phyloP scores from a whole-genome alignment of 768 basidiomycete species.

The Serendipita sp. region DNA sequence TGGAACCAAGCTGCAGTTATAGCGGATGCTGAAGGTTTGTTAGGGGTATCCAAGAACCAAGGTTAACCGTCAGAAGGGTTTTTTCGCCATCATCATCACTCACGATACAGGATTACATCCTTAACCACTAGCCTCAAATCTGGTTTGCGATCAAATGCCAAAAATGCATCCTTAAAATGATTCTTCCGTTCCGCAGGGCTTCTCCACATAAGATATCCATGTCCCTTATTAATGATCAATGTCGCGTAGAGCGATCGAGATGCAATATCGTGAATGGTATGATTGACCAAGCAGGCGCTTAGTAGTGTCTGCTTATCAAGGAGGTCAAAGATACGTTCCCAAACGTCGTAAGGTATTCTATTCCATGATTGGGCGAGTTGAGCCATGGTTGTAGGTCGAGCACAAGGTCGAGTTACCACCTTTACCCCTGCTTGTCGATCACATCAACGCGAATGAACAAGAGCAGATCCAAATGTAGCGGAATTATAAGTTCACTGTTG shows the following conservation, averaged over 20 bases:
- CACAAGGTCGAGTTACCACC: too few relatives aligned
- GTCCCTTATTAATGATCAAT: not conserved
- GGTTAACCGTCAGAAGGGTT: not conserved
- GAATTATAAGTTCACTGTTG: too few relatives aligned
- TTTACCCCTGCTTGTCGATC: too few relatives aligned
- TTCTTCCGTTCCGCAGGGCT: not conserved
- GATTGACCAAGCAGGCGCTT: not conserved
- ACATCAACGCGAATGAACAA: too few relatives aligned
- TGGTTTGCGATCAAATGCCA: not conserved
- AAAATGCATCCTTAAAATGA: not conserved
- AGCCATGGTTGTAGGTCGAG: not conserved
- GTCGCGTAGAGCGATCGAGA: not conserved
- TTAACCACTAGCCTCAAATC: not conserved
- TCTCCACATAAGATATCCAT: not conserved
- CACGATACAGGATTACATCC: not conserved
- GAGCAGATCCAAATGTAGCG: too few relatives aligned
- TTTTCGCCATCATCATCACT: not conserved
- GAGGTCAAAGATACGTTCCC: not conserved
- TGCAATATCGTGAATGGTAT: not conserved
- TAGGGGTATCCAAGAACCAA: not conserved
- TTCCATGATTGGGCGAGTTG: not conserved
- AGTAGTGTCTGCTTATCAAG: not conserved
- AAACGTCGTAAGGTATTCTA: not conserved
- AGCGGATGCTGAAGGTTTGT: not conserved
- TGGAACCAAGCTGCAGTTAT: not conserved